Evolutionary conservation across 2,329 filamentous ascomycete genomes (phyloP), one percentile per base, ranked within the genome.

Genomic region (Capronia coronata): DNA sequence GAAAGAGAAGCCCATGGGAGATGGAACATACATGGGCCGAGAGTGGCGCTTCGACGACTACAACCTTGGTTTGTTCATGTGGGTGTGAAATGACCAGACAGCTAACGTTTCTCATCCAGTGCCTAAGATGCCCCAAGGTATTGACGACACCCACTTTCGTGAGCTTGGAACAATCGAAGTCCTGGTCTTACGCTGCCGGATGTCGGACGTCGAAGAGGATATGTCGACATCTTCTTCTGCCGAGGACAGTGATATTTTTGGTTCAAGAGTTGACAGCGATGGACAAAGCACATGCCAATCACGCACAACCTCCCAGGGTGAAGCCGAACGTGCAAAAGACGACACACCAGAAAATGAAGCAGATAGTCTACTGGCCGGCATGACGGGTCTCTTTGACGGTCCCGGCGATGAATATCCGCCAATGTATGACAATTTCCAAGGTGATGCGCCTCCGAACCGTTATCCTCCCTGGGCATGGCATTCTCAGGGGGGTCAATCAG

Each of bases 41-140:
- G 70, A 74, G 32, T 79, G 76, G 77, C 68, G 67, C 3, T 80
- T 79, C 56, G 70, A 73, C 37, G 68, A 69, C 35, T 65, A 77
- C 19, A 70, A 73, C 39, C 68, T 70, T 49, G 67, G 75, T 77
- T 59, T 55, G 65, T 58, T 30, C 34, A 10, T 27, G 32, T 16
- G 43, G 7, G 18, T 11, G 21, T 16, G 2, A 32, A 16, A 14
- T 34, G 11, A 14, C 10, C 10, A 25, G 16, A n/a, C 13, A 16
- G 42, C 49, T 55, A 18, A 57, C 25, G 9, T 1, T 23, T n/a
- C 16, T 16, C 16, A 27, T 25, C 21, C 30, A 58, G 57, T 59
- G 13, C 21, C 50, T 3, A 34, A 54, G 34, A n/a, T 51, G 8
- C 55, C 57, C 21, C 34, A 40, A 25, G 52, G 51, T 14, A 47